These are phyloP conservation scores for Xenosphaeropsis pyriputrescens DNA, from an alignment of 2,329 filamentous ascomycete genomes.

Conservation along the genomic window DNA sequence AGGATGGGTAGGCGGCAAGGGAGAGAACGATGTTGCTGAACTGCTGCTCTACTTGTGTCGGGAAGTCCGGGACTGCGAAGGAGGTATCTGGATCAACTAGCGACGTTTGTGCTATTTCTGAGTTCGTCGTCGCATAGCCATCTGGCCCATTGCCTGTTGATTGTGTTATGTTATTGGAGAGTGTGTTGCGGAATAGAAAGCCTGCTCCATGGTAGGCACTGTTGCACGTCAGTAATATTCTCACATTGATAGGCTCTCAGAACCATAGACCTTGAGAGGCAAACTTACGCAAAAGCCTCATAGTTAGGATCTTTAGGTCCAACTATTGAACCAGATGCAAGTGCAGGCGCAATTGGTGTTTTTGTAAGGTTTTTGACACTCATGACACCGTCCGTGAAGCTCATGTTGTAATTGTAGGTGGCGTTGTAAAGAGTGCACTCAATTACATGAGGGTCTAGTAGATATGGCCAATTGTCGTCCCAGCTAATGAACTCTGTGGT, in stretches of 20 bases:
- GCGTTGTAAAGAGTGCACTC: background rate
- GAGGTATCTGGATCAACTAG: background rate
- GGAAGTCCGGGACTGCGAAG: background rate
- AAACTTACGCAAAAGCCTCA: background rate
- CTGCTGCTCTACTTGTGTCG: background rate
- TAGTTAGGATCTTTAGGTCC: background rate
- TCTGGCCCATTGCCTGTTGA: background rate
- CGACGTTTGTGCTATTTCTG: background rate
- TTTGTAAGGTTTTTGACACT: background rate
- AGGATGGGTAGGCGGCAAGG: background rate
- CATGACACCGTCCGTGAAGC: background rate
- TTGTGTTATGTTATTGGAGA: background rate
- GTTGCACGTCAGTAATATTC: background rate
- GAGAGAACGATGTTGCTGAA: background rate
- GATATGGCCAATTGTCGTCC: background rate
- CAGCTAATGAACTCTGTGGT: background rate
- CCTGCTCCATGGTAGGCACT: background rate
- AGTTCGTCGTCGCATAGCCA: background rate
- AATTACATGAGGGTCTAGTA: background rate
- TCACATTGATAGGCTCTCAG: no score
- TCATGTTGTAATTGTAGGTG: background rate
- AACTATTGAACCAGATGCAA: background rate
- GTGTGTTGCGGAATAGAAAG: background rate
- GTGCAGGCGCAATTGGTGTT: background rate
- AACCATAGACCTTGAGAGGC: background rate